These are phyloP conservation scores for Vigna trinervia DNA, from an alignment of 306 rosid species.

Conservation along the genomic window DNA sequence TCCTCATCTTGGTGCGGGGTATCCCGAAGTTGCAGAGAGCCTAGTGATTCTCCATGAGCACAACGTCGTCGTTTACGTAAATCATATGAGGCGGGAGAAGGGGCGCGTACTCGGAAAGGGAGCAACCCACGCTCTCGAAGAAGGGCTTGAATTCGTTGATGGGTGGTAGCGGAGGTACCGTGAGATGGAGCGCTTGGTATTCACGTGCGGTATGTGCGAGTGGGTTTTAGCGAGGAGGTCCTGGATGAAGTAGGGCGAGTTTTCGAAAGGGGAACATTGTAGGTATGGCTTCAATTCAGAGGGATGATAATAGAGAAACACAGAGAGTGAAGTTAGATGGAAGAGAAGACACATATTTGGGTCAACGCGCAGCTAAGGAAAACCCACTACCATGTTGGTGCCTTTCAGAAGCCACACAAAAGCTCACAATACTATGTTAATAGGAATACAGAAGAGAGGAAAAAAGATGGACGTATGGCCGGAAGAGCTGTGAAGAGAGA, in stretches of 20 bases:
- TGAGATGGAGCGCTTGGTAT: slow-evolving; percentile 44
- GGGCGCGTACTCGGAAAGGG: slow-evolving; percentile 64
- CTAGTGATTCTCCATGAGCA: slow-evolving; percentile 68
- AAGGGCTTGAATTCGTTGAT: slow-evolving; percentile 88
- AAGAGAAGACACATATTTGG: background rate
- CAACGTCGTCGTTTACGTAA: slow-evolving; percentile 60
- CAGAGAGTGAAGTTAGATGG: background rate
- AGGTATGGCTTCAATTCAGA: background rate
- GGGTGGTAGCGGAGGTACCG: slow-evolving; percentile 69
- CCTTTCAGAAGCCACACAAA: background rate
- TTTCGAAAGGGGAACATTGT: slow-evolving; percentile 58
- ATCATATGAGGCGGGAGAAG: slow-evolving; percentile 67
- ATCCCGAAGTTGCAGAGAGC: slow-evolving; percentile 67
- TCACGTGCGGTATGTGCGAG: background rate
- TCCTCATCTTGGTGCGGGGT: slow-evolving; percentile 62
- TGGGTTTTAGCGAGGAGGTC: slow-evolving; percentile 54
- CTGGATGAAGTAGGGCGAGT: slow-evolving; percentile 55
- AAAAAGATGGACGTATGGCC: no score
- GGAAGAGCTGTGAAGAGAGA: no score
- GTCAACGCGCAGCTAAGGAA: background rate
- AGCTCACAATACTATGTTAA: background rate
- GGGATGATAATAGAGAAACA: background rate
- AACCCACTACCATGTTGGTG: no score
- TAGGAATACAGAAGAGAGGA: no score
- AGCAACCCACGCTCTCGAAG: slow-evolving; percentile 80